A percentile compares a stretch with the other conserved stretches of the same genome.
These are phyloP conservation scores for Abelmoschus esculentus DNA, from an alignment of 345 rosid genomes.

Conservation along the genomic window DNA sequence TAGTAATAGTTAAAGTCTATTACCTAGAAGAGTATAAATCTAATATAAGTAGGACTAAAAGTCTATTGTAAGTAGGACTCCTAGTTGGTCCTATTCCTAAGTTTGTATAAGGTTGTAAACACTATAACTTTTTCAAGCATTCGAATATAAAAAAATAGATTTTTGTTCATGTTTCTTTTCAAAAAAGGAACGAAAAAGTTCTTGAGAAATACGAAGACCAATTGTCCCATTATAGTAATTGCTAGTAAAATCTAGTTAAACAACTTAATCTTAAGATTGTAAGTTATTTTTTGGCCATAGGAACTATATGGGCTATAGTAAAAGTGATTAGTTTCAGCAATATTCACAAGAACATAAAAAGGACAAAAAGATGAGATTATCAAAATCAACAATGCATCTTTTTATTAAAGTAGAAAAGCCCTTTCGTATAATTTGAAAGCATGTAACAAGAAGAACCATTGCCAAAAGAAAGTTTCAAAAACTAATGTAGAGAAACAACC, in stretches of 20 bases:
- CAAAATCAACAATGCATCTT: not conserved
- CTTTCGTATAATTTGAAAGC: not conserved
- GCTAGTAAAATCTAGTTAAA: not conserved
- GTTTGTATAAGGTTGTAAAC: too few relatives aligned
- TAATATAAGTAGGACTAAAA: too few relatives aligned
- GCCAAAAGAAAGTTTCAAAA: not conserved
- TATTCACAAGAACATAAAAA: not conserved
- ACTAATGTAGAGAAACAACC: not conserved
- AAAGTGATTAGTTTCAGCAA: not conserved
- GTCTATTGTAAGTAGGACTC: too few relatives aligned
- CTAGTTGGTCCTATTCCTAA: too few relatives aligned
- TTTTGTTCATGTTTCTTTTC: too few relatives aligned
- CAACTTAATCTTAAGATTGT: not conserved
- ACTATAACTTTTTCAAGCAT: too few relatives aligned
- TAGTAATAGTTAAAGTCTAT: too few relatives aligned
- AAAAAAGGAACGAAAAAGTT: not conserved
- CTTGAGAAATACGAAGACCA: not conserved
- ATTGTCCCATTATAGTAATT: not conserved
- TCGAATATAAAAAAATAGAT: too few relatives aligned
- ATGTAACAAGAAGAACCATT: not conserved
- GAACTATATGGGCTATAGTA: not conserved
- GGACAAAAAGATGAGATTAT: conserved; percentile 1
- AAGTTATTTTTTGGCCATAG: not conserved
- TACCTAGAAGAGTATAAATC: too few relatives aligned
- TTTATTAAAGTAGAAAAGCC: not conserved